Evolutionary conservation across 257 asterid species (phyloP).

Genomic region (Cinchona pubescens): DNA sequence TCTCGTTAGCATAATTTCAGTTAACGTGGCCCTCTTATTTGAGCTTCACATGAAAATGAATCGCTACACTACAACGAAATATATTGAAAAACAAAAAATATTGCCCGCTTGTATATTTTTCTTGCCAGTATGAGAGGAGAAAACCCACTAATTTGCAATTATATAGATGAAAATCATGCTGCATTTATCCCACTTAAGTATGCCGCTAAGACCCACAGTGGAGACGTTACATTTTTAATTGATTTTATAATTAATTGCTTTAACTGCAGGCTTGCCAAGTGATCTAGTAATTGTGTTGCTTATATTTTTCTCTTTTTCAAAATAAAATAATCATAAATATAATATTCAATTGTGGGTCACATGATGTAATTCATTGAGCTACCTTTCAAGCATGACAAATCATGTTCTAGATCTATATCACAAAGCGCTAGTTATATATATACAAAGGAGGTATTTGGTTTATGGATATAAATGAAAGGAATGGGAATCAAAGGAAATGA

Average conservation of each 20-base stretch:
- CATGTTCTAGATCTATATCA: background rate
- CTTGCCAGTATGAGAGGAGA: too few relatives aligned
- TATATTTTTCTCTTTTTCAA: background rate
- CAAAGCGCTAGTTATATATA: background rate
- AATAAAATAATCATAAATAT: background rate
- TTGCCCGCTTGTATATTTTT: too few relatives aligned
- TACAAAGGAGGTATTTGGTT: too few relatives aligned
- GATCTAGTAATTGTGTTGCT: background rate
- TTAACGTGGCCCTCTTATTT: too few relatives aligned
- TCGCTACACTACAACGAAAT: too few relatives aligned
- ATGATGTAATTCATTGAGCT: background rate
- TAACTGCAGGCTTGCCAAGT: background rate
- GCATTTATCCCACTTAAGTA: background rate
- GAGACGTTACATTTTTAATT: background rate
- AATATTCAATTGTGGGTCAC: background rate
- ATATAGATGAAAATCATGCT: background rate
- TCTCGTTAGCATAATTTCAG: too few relatives aligned
- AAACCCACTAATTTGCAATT: background rate
- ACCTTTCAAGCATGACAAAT: slow-evolving; percentile 3
- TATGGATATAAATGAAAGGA: too few relatives aligned
- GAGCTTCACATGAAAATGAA: too few relatives aligned
- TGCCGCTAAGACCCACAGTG: background rate
- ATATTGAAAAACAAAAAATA: too few relatives aligned
- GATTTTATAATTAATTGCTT: background rate
- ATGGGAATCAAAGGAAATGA: too few relatives aligned